Percentiles rank a stretch among this genome's conserved stretches.
Evolutionary conservation across 345 rosid genomes (phyloP).

Genomic region (Luvunga scandens): DNA sequence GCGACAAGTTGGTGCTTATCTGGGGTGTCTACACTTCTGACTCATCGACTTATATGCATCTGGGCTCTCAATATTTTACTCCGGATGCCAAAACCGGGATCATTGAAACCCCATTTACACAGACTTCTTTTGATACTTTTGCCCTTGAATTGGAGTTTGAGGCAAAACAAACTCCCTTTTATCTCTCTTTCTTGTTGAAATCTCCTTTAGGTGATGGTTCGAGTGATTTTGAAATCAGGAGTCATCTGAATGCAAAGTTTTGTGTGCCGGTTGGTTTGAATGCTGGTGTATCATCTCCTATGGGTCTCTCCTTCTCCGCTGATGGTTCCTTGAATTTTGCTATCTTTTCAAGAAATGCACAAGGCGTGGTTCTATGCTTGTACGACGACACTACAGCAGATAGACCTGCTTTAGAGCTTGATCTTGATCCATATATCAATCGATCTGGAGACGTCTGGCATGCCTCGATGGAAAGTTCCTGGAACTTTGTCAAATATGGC

Average conservation of each 20-base stretch:
- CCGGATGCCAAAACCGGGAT: slow-evolving; percentile 36
- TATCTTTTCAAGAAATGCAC: slow-evolving; percentile 59
- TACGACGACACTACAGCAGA: slow-evolving; percentile 49
- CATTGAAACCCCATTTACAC: slow-evolving; percentile 45
- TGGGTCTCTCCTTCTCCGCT: slow-evolving; percentile 68
- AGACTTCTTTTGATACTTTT: slow-evolving; percentile 37
- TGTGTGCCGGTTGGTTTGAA: slow-evolving; percentile 80
- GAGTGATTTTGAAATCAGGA: slow-evolving; percentile 48
- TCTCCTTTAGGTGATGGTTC: slow-evolving; percentile 24
- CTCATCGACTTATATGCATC: slow-evolving; percentile 50
- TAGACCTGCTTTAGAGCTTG: slow-evolving; percentile 80
- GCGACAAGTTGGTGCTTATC: slow-evolving; percentile 41
- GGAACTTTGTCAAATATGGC: slow-evolving; percentile 57
- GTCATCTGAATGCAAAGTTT: slow-evolving; percentile 53
- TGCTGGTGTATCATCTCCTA: slow-evolving; percentile 64
- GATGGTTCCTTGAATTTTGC: slow-evolving; percentile 76
- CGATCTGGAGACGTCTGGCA: slow-evolving; percentile 91
- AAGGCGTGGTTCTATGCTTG: slow-evolving; percentile 63
- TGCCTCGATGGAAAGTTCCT: slow-evolving; percentile 52
- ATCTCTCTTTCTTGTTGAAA: slow-evolving; percentile 73
- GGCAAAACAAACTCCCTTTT: slow-evolving; percentile 61
- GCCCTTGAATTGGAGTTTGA: slow-evolving; percentile 68
- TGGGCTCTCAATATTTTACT: slow-evolving; percentile 36
- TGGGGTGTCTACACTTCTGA: slow-evolving; percentile 77
- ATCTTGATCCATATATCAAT: slow-evolving; percentile 83